Percentiles rank a stretch among this genome's conserved stretches.
Conservation (phyloP, 2,329 filamentous ascomycete species). For the Neofusicoccum cordaticola region DNA sequence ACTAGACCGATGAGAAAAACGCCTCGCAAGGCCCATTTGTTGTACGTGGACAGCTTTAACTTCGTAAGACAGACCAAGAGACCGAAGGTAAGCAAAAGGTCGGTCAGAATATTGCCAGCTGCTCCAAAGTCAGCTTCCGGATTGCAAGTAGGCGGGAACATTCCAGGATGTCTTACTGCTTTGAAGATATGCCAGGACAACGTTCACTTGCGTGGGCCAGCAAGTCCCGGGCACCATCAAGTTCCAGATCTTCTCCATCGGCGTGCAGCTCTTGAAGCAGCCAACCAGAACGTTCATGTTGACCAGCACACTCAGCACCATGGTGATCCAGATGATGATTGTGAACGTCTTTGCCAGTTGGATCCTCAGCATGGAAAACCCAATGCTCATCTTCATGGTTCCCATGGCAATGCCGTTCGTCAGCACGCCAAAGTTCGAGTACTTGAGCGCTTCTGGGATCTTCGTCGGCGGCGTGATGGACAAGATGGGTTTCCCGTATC, state of each 20-base stretch:
- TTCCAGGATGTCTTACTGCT: neutral
- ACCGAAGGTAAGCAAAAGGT: constrained; percentile 28
- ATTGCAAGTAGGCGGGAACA: neutral
- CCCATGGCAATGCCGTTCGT: constrained; percentile 28
- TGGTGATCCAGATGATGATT: constrained; percentile 25
- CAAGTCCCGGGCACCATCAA: constrained; percentile 22
- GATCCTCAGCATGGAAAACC: constrained; percentile 27
- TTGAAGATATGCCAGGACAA: constrained; percentile 13
- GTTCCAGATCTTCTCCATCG: constrained; percentile 32
- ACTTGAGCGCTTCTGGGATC: neutral
- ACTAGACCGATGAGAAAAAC: constrained; percentile 29
- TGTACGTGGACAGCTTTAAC: constrained; percentile 26
- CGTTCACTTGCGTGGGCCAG: constrained; percentile 21
- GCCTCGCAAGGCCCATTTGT: constrained; percentile 26
- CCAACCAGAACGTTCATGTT: constrained; percentile 25
- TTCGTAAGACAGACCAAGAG: constrained; percentile 28
- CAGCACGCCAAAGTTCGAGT: constrained; percentile 13
- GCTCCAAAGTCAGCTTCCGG: neutral
- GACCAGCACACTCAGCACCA: constrained; percentile 26
- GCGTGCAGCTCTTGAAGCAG: constrained; percentile 24
- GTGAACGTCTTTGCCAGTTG: constrained; percentile 26
- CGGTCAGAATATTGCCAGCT: constrained; percentile 26
- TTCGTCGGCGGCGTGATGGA: neutral
- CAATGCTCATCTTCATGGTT: constrained; percentile 29
- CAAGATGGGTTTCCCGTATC: neutral